phyloP scores from a whole-genome alignment of 1,284 basidiomycete genomes.

The Microbotryum lychnidis-dioicae region DNA sequence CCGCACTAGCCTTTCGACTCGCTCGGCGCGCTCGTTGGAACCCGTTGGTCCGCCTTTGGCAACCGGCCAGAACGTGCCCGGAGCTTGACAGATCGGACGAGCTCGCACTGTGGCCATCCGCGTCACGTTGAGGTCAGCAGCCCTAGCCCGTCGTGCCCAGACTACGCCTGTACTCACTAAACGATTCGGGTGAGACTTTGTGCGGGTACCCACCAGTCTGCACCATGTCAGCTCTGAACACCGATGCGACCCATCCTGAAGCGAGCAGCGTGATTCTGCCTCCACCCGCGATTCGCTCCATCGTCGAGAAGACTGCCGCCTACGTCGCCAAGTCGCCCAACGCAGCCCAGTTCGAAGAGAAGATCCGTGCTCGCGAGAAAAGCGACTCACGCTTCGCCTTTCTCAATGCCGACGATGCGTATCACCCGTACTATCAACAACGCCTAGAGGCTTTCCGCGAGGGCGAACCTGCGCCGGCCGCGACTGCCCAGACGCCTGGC shows the following conservation, averaged over 20 bases:
- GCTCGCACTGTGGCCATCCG: no score
- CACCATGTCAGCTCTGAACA: not conserved
- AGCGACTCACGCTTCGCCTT: slow-evolving; percentile 94
- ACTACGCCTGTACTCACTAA: no score
- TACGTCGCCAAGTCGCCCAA: slow-evolving; percentile 87
- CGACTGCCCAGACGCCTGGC: slow-evolving; percentile 32
- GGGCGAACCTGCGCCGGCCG: slow-evolving; percentile 47
- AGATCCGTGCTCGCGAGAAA: slow-evolving; percentile 88
- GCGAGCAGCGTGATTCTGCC: slow-evolving; percentile 37
- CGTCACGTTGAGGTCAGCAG: no score
- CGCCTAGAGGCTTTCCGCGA: slow-evolving; percentile 67
- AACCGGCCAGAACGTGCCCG: no score
- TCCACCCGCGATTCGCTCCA: slow-evolving; percentile 53
- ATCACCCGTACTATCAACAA: slow-evolving; percentile 92
- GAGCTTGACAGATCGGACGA: no score
- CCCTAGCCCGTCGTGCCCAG: no score
- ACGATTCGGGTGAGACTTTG: no score
- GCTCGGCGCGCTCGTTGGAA: no score
- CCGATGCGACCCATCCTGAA: not conserved
- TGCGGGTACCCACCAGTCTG: no score
- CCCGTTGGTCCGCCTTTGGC: no score
- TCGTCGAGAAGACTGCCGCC: slow-evolving; percentile 92
- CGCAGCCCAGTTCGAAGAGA: slow-evolving; percentile 82
- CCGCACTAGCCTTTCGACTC: no score
- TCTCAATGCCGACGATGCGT: slow-evolving; percentile 81